Conservation (phyloP, 352 stramenopile species). For the Aphanomyces invadans region DNA sequence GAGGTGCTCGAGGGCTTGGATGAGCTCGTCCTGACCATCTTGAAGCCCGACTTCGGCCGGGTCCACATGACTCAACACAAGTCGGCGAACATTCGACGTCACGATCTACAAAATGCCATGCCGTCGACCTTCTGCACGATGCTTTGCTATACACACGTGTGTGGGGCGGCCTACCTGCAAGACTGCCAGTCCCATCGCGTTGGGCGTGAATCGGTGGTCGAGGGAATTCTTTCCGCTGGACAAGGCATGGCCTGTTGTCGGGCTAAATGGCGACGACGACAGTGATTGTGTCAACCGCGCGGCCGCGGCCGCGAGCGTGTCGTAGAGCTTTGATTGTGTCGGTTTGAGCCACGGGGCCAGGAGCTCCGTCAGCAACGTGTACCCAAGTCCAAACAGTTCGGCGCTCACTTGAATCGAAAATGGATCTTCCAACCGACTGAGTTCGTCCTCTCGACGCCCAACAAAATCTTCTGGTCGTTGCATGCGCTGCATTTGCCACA, state of each 20-base stretch:
- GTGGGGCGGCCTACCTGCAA: conserved; percentile 48
- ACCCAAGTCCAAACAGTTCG: conserved; percentile 64
- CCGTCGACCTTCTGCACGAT: neutral
- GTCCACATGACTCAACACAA: conserved; percentile 72
- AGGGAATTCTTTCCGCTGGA: neutral
- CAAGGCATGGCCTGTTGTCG: too few relatives aligned
- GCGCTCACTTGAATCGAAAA: conserved; percentile 76
- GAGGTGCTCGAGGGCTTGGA: conserved; percentile 59
- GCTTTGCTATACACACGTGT: neutral
- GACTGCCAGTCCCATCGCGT: conserved; percentile 59
- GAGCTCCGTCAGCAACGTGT: conserved; percentile 49
- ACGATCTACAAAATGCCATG: conserved; percentile 64
- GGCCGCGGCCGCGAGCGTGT: conserved; percentile 29
- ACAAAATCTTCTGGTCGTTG: conserved; percentile 68
- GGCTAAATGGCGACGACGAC: neutral
- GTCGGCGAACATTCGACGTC: conserved; percentile 68
- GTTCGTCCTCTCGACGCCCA: conserved; percentile 55
- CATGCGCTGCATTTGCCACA: conserved; percentile 87
- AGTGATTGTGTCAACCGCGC: conserved; percentile 21
- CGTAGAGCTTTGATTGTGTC: conserved; percentile 26
- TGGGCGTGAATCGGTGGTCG: conserved; percentile 38
- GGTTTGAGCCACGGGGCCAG: conserved; percentile 50
- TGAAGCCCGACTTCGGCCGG: conserved; percentile 64
- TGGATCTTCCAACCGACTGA: conserved; percentile 70
- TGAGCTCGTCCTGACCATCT: conserved; percentile 40